These are phyloP conservation scores for Astrephomene gubernaculifera DNA, from an alignment of 139 green algal species.

Conservation along the genomic window DNA sequence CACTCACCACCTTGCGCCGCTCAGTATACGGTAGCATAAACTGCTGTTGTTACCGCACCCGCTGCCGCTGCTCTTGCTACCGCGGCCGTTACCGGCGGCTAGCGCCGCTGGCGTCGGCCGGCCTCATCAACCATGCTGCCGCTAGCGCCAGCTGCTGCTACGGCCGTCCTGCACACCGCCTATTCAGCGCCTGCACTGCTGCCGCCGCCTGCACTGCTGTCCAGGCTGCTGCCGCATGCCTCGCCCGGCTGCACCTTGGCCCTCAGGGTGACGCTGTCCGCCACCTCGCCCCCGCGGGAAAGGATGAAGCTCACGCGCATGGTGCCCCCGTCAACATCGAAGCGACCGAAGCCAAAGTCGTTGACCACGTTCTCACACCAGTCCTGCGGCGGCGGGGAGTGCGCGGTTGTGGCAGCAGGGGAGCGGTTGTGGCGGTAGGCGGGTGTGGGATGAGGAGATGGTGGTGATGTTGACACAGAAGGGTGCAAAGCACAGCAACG, in stretches of 20 bases:
- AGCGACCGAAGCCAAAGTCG: conserved; percentile 51
- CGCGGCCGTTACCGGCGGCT: too few species aligned
- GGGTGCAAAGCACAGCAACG: too few species aligned
- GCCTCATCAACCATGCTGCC: too few species aligned
- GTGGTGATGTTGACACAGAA: too few species aligned
- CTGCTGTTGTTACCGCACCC: too few species aligned
- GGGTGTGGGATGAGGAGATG: too few species aligned
- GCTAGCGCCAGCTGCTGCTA: too few species aligned
- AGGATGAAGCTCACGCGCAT: conserved; percentile 34
- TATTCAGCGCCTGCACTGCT: neutral
- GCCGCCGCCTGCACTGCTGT: neutral
- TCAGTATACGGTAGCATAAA: too few species aligned
- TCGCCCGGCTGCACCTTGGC: neutral
- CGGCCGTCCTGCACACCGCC: neutral
- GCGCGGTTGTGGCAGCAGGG: neutral
- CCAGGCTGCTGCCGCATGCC: neutral
- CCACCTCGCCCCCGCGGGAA: conserved; percentile 2
- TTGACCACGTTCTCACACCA: conserved; percentile 58
- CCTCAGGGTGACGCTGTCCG: neutral
- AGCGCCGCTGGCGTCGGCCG: too few species aligned
- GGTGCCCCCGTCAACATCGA: conserved; percentile 46
- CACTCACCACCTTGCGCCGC: too few species aligned
- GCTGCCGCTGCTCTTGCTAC: too few species aligned
- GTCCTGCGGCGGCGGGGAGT: conserved; percentile 8
- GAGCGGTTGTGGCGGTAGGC: neutral